These are phyloP conservation scores for Xylaria nigripes DNA, from an alignment of 495 filamentous ascomycete species.

Conservation along the genomic window DNA sequence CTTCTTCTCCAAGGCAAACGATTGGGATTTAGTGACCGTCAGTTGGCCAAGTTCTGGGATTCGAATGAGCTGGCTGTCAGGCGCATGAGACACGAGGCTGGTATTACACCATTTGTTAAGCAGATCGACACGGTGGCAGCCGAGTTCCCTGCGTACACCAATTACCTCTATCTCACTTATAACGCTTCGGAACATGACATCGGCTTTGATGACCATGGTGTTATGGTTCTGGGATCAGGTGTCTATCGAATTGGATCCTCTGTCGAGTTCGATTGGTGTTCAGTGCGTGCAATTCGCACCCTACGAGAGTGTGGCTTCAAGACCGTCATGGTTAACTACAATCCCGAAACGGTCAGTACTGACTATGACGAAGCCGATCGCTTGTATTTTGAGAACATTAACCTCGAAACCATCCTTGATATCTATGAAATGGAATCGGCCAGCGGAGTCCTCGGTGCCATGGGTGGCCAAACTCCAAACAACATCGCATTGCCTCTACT, in stretches of 20 bases:
- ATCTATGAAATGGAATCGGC: constrained; percentile 88
- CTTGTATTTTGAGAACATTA: constrained; percentile 97
- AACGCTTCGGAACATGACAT: constrained; percentile 86
- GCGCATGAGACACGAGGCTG: constrained; percentile 69
- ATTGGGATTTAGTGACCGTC: constrained; percentile 86
- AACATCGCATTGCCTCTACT: constrained; percentile 91
- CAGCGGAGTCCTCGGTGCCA: constrained; percentile 88
- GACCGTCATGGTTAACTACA: constrained; percentile 98
- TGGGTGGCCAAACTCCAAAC: constrained; percentile 97
- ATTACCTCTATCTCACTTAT: constrained; percentile 96
- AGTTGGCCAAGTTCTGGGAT: constrained; percentile 87
- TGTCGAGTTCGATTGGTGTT: constrained; percentile 99
- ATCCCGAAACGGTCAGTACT: constrained; percentile 89
- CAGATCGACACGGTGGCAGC: constrained; percentile 98
- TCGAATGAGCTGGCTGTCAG: constrained; percentile 88
- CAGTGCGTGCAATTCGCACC: constrained; percentile 91
- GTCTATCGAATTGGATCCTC: constrained; percentile 97
- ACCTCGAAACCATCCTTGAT: constrained; percentile 85
- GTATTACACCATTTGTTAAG: constrained; percentile 84
- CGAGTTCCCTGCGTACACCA: constrained; percentile 90
- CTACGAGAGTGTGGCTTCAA: constrained; percentile 81
- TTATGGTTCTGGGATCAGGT: constrained; percentile 94
- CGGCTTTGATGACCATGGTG: constrained; percentile 74
- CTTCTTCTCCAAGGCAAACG: constrained; percentile 79
- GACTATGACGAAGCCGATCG: constrained; percentile 96